phyloP scores from a whole-genome alignment of 371 early-diverging fungal genomes.

The Basidiobolus meristosporus region DNA sequence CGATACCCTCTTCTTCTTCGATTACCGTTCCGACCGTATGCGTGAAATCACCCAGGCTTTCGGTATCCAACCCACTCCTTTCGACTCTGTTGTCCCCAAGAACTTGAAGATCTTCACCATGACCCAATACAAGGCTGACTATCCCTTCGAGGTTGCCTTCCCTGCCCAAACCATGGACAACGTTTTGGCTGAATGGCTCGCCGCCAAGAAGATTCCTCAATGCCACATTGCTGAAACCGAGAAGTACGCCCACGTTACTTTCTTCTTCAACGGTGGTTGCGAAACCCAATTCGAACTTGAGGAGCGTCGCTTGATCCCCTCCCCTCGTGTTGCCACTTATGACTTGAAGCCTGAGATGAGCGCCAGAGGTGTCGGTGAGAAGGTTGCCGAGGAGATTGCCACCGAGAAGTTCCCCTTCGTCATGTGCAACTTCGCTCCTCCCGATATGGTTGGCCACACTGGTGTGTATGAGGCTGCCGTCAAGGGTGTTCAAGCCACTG shows the following conservation, averaged over 20 bases:
- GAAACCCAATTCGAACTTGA: conserved; percentile 79
- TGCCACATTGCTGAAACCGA: conserved; percentile 98
- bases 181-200: conserved; percentile 93
- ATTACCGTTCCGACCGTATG: conserved; percentile 98
- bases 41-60: conserved; percentile 85
- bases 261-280: conserved; percentile 99
- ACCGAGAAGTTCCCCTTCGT: conserved; percentile 79
- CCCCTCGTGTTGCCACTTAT: conserved; percentile 95
- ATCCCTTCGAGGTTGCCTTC: conserved; percentile 83
- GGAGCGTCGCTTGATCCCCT: conserved; percentile 76
- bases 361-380: conserved; percentile 70
- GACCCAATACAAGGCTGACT: conserved; percentile 96
- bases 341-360: conserved; percentile 95
- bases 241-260: conserved; percentile 99
- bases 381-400: conserved; percentile 69
- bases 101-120: conserved; percentile 76
- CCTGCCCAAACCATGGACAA: conserved; percentile 91
- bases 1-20: conserved; percentile 83
- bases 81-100: conserved; percentile 58
- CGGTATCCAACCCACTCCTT: conserved; percentile 78
- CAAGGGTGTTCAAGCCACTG: conserved; percentile 86
- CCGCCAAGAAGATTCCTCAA: conserved; percentile 67
- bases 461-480: conserved; percentile 90
- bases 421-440: conserved; percentile 99
- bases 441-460: conserved; percentile 99